A percentile compares a stretch with the other conserved stretches of the same genome.
These are phyloP conservation scores for Cladosporium sp. DNA, from an alignment of 2,329 filamentous ascomycete genomes.

Conservation along the genomic window DNA sequence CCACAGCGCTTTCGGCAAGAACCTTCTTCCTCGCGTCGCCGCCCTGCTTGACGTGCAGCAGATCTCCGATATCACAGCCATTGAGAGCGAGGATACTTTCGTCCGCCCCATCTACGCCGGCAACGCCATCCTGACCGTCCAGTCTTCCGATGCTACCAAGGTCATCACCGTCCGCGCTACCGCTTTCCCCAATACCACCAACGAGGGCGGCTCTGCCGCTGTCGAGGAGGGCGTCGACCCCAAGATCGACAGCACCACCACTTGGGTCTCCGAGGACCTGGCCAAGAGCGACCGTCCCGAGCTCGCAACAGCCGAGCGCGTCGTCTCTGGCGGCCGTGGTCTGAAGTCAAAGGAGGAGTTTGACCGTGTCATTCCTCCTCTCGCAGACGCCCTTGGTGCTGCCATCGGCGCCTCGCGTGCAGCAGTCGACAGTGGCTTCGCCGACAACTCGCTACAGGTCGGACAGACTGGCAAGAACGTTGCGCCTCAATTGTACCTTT, in stretches of 20 bases:
- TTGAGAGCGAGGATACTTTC: conserved; percentile 90
- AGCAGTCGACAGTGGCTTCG: conserved; percentile 94
- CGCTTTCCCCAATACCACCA: conserved; percentile 73
- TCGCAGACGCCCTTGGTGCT: conserved; percentile 90
- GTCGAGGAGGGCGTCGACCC: conserved; percentile 81
- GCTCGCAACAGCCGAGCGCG: conserved; percentile 78
- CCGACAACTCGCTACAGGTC: conserved; percentile 96
- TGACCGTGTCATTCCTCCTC: conserved; percentile 82
- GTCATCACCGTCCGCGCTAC: conserved; percentile 90
- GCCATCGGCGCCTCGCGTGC: conserved; percentile 92
- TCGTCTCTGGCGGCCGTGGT: conserved; percentile 90
- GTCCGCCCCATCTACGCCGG: conserved; percentile 96
- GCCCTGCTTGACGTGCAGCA: conserved; percentile 89
- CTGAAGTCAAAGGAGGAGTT: conserved; percentile 98
- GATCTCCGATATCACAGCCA: conserved; percentile 82
- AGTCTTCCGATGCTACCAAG: conserved; percentile 82
- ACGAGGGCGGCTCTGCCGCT: conserved; percentile 67
- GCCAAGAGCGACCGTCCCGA: conserved; percentile 92
- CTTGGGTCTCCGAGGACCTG: conserved; percentile 93
- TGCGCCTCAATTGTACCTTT: conserved; percentile 90
- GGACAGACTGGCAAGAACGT: conserved; percentile 99
- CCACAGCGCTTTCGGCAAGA: conserved; percentile 96
- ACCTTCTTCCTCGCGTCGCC: conserved; percentile 82
- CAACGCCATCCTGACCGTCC: conserved; percentile 93
- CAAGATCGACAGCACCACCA: conserved; percentile 65